Base-by-base conservation (phyloP, 2,329 filamentous ascomycete genomes). In the Blastomyces gilchristii region DNA sequence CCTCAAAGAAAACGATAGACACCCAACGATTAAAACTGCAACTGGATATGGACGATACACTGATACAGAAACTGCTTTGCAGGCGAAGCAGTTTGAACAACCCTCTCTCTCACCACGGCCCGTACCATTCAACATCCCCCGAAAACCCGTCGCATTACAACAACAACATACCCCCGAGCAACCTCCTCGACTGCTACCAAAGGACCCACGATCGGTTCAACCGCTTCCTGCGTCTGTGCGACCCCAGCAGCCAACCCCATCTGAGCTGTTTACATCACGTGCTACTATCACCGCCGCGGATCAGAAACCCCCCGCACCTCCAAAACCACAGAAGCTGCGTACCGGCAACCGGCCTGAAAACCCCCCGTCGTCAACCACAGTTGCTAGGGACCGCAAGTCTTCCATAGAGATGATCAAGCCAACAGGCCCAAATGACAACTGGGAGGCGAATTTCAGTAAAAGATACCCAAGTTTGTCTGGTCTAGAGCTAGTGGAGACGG, bases 31-130 rank as follows among this genome's bases (percentile, higher is more conserved):
- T 16, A 85, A 87, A 67, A 96, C 91, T 0, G 92, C 92, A 0
- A 87, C 92, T 67, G 93, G 93, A 0, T 97, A 97, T 72, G 94
- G 94, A 8, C 87, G 87, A 65, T 97, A 89, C 73, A 91, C 92
- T 25, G 89, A 87, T 66, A 67, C 69, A 58, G 65, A 72, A 59
- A 65, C 71, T 66, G 71, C 72, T 72, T 74, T 75, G 70, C 74
- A 74, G 71, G 75, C 73, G 68, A 76, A 77, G 71, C 63, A 68
- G 61, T 69, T 68, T 63, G 67, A 68, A n/a, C 65, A 65, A 49
- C 25, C 41, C 31, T 63, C 66, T 9, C 59, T 66, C 11, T 63
- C 62, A 11, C 64, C 68, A 43, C 64, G 68, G 41, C 65, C 67
- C 7, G 28, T 37, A 18, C 43, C 58, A 49, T 22, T 60, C 8